Conservation (phyloP, 78 protist genomes). For the Dictyostelium firmibasis region DNA sequence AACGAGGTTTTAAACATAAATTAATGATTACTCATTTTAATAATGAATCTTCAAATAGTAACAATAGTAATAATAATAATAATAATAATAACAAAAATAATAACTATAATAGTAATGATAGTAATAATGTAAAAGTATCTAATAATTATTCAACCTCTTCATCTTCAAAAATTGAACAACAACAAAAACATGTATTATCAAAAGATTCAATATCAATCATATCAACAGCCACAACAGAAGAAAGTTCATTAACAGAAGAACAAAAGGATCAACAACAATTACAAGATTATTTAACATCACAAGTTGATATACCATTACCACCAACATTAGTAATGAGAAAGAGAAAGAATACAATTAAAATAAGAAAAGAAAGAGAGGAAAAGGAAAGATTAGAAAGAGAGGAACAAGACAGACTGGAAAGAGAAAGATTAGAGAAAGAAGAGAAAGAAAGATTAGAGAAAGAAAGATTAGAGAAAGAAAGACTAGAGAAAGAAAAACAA, state of each 20-base stretch:
- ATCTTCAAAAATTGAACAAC: not conserved
- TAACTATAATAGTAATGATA: not conserved
- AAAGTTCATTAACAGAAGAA: not conserved
- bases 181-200: too few relatives aligned
- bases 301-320: conserved; percentile 73
- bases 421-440: not conserved
- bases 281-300: not conserved
- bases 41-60: not conserved
- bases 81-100: not conserved
- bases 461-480: not conserved
- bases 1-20: conserved; percentile 73
- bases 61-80: too few relatives aligned
- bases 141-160: conserved; percentile 1
- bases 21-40: conserved; percentile 44
- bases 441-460: not conserved
- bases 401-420: not conserved
- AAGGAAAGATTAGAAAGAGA: not conserved
- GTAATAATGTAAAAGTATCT: not conserved
- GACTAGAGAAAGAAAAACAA: not conserved
- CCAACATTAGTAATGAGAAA: conserved; percentile 40
- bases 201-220: too few relatives aligned
- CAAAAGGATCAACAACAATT: conserved; percentile 18
- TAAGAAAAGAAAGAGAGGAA: not conserved
- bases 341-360: conserved; percentile 7
- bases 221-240: not conserved